phyloP scores from a whole-genome alignment of 2,329 filamentous ascomycete genomes.

The Cytospora mali region DNA sequence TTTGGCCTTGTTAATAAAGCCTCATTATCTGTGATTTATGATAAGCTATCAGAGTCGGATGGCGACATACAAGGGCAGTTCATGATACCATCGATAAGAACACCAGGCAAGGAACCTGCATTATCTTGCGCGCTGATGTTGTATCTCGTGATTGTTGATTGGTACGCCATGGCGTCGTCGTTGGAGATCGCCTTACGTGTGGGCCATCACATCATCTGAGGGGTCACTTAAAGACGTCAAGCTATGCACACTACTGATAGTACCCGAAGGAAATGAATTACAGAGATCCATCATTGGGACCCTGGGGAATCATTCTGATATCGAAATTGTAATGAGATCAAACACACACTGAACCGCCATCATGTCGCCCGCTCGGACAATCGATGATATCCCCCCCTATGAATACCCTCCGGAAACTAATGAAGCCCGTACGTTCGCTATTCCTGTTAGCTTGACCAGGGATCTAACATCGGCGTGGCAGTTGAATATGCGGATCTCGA shows the following conservation, averaged over 20 bases:
- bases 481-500: constrained; percentile 33
- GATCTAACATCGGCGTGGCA: constrained; percentile 2
- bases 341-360: background rate
- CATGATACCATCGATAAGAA: constrained; percentile 25
- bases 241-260: background rate
- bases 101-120: too few relatives aligned
- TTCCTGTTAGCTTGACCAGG: background rate
- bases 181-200: constrained; percentile 22
- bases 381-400: constrained; percentile 21
- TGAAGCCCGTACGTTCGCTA: constrained; percentile 27
- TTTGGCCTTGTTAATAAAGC: background rate
- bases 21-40: background rate
- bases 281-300: background rate
- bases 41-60: background rate
- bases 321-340: background rate
- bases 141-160: constrained; percentile 12
- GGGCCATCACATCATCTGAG: constrained; percentile 26
- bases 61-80: background rate
- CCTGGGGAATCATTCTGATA: too few relatives aligned
- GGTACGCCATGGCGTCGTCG: constrained; percentile 3
- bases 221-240: background rate
- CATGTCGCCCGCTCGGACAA: constrained; percentile 21
- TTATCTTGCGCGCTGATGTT: background rate
- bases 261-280: background rate
- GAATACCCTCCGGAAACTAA: constrained; percentile 31